Evolutionary conservation across 2,329 filamentous ascomycete species (phyloP).

Genomic region (Fusarium metavorans): DNA sequence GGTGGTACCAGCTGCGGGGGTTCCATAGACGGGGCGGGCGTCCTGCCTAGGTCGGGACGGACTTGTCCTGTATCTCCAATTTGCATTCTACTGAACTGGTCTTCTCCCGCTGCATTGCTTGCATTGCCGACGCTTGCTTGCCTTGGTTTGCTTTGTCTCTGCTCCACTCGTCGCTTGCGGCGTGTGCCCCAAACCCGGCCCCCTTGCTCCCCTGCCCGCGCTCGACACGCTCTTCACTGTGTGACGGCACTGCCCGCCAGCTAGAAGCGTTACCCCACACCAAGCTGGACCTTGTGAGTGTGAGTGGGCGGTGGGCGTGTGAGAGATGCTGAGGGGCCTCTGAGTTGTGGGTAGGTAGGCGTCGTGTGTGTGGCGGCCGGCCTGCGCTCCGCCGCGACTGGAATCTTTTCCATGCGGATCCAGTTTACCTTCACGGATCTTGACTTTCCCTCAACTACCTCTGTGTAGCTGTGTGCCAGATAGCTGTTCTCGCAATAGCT

Average conservation of each 20-base stretch:
- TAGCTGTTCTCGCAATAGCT: conserved; percentile 35
- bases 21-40: not conserved
- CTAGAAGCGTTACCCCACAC: conserved; percentile 46
- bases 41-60: conserved; percentile 6
- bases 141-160: conserved; percentile 30
- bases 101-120: conserved; percentile 33
- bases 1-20: conserved; percentile 8
- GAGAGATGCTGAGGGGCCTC: conserved; percentile 35
- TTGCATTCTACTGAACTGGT: conserved; percentile 10
- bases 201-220: conserved; percentile 32
- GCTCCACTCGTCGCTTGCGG: conserved; percentile 27
- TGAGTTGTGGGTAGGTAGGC: conserved; percentile 35
- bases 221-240: conserved; percentile 39
- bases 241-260: conserved; percentile 47
- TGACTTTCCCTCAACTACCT: conserved; percentile 36
- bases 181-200: conserved; percentile 21
- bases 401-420: conserved; percentile 47
- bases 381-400: conserved; percentile 41
- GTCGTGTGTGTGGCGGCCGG: conserved; percentile 45
- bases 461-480: conserved; percentile 25
- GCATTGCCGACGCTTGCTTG: conserved; percentile 41
- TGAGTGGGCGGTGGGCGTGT: conserved; percentile 40
- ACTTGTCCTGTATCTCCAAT: conserved; percentile 13
- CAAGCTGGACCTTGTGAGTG: conserved; percentile 42
- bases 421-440: conserved; percentile 38